phyloP scores from a whole-genome alignment of 2,329 filamentous ascomycete genomes.

The Beauveria sp. region DNA sequence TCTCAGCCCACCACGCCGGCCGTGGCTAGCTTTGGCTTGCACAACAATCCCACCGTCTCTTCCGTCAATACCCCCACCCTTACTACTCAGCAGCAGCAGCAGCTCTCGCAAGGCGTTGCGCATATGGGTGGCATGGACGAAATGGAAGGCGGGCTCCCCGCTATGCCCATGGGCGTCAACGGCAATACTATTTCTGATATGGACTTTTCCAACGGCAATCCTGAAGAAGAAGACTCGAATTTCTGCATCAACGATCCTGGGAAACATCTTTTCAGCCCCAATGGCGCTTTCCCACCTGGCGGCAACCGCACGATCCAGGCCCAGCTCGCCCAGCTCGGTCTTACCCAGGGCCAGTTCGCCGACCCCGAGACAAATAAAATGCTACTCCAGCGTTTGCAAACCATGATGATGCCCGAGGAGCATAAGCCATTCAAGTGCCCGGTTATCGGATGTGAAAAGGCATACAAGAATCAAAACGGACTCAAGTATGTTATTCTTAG shows the following conservation, averaged over 20 bases:
- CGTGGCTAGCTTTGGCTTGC: conserved; percentile 67
- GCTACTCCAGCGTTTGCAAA: conserved; percentile 49
- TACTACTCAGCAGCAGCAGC: conserved; percentile 67
- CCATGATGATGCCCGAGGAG: conserved; percentile 71
- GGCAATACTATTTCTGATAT: conserved; percentile 42
- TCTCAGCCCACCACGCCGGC: conserved; percentile 84
- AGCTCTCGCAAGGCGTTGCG: conserved; percentile 51
- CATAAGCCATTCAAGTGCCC: conserved; percentile 97
- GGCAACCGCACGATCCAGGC: conserved; percentile 60
- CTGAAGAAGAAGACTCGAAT: conserved; percentile 33
- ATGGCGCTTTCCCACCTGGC: conserved; percentile 59
- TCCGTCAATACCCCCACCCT: conserved; percentile 94
- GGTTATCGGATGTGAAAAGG: conserved; percentile 97
- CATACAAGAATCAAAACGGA: conserved; percentile 99
- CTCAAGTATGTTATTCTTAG: conserved; percentile 65
- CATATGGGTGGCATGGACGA: conserved; percentile 44
- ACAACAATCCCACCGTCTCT: conserved; percentile 92
- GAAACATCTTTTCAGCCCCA: conserved; percentile 85
- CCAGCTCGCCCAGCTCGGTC: conserved; percentile 62
- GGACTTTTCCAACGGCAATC: conserved; percentile 38
- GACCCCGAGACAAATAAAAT: conserved; percentile 65
- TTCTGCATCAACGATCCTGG: conserved; percentile 85
- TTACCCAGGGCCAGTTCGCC: conserved; percentile 68
- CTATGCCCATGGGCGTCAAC: conserved; percentile 52
- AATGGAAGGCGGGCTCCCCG: conserved; percentile 66